Evolutionary conservation across 2,329 filamentous ascomycete species (phyloP).

Genomic region (Fusarium vanettenii): DNA sequence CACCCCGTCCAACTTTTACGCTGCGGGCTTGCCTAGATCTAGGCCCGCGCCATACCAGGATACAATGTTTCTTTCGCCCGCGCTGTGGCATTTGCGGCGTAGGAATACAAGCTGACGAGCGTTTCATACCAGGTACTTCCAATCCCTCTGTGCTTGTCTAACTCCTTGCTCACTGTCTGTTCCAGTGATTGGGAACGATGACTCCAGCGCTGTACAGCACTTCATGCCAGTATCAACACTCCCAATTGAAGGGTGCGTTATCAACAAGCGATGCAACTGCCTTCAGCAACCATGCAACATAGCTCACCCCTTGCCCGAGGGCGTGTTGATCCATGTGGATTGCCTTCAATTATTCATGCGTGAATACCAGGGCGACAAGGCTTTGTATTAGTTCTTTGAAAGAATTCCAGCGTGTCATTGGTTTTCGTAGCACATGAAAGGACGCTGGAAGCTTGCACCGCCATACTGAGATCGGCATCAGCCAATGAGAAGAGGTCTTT

Average conservation of each 20-base stretch:
- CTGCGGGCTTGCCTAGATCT: not conserved
- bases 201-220: not conserved
- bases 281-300: not conserved
- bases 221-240: not conserved
- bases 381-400: not conserved
- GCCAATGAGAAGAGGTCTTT: too few species aligned
- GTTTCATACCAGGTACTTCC: not conserved
- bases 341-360: not conserved
- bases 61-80: not conserved
- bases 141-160: not conserved
- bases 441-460: too few species aligned
- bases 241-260: not conserved
- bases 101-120: not conserved
- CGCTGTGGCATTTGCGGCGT: constrained; percentile 4
- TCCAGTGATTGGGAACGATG: not conserved
- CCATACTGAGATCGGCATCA: too few species aligned
- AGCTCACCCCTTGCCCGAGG: not conserved
- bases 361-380: not conserved
- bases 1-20: not conserved
- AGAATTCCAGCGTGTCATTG: not conserved
- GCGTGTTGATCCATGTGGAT: not conserved
- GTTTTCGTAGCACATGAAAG: too few species aligned
- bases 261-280: not conserved
- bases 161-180: not conserved
- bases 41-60: not conserved